Evolutionary conservation across 768 basidiomycete species (phyloP).

Genomic region (Russula abietina): DNA sequence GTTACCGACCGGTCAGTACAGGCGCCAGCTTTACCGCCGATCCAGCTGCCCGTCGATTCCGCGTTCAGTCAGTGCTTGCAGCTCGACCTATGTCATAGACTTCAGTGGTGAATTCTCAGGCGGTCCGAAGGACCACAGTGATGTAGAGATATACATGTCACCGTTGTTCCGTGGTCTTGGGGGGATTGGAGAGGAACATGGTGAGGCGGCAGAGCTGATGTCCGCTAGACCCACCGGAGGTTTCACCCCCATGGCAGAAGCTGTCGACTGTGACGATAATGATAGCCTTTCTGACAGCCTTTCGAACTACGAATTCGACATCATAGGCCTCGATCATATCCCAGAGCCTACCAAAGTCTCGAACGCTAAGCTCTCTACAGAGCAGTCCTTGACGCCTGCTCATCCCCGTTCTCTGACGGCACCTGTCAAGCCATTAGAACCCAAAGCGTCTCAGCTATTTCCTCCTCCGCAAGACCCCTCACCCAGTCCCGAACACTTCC

Average conservation of each 20-base stretch:
- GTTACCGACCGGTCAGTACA: neutral
- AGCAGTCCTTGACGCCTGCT: neutral
- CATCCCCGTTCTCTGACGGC: neutral
- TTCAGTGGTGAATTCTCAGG: constrained; percentile 1
- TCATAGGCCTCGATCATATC: neutral
- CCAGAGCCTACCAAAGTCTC: neutral
- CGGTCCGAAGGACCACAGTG: neutral
- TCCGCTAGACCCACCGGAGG: neutral
- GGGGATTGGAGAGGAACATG: neutral
- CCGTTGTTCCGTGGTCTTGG: constrained; percentile 10
- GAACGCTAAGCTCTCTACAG: neutral
- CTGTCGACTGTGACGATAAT: neutral
- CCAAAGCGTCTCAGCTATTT: neutral
- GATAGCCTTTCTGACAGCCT: constrained; percentile 11
- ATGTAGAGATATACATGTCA: constrained; percentile 1
- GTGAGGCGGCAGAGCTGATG: neutral
- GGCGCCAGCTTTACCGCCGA: constrained; percentile 9
- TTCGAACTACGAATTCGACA: constrained; percentile 14
- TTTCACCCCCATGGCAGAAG: neutral
- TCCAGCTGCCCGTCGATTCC: constrained; percentile 21
- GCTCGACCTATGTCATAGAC: neutral
- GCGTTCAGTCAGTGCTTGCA: constrained; percentile 11
- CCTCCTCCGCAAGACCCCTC: neutral
- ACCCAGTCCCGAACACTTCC: neutral
- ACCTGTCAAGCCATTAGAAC: too few relatives aligned